These are phyloP conservation scores for Phytophthora sojae DNA, from an alignment of 352 stramenopile species.

Conservation along the genomic window DNA sequence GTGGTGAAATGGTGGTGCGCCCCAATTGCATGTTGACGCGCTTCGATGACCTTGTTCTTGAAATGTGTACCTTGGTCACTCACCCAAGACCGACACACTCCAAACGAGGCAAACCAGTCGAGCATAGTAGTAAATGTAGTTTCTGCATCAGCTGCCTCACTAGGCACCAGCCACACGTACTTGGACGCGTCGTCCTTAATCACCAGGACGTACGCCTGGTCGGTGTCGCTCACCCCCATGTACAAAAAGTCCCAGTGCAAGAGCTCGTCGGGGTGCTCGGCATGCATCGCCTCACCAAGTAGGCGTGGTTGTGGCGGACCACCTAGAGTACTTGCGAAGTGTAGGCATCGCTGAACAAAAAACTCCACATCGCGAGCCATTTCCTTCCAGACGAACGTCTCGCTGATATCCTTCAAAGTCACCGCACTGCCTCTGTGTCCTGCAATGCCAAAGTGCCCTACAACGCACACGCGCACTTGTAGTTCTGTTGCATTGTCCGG, in stretches of 20 bases:
- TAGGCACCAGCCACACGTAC: neutral
- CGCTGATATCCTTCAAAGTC: conserved; percentile 5
- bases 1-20: neutral
- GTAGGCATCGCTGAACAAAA: conserved; percentile 28
- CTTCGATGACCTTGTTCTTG: neutral
- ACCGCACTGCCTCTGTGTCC: conserved; percentile 28
- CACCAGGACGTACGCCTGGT: neutral
- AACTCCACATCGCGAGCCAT: too few relatives aligned
- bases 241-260: neutral
- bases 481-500: conserved; percentile 13
- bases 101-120: conserved; percentile 19
- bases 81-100: conserved; percentile 26
- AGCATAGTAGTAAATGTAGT: neutral
- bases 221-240: neutral
- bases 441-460: conserved; percentile 28
- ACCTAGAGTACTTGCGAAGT: conserved; percentile 13
- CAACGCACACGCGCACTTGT: conserved; percentile 31
- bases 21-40: neutral
- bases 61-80: conserved; percentile 16
- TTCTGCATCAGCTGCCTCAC: neutral
- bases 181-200: neutral
- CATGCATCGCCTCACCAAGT: conserved; percentile 13
- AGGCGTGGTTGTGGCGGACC: conserved; percentile 10
- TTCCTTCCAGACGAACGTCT: too few relatives aligned
- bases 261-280: neutral